Evolutionary conservation across 257 asterid species (phyloP).

Genomic region (Ligustrum vulgare): DNA sequence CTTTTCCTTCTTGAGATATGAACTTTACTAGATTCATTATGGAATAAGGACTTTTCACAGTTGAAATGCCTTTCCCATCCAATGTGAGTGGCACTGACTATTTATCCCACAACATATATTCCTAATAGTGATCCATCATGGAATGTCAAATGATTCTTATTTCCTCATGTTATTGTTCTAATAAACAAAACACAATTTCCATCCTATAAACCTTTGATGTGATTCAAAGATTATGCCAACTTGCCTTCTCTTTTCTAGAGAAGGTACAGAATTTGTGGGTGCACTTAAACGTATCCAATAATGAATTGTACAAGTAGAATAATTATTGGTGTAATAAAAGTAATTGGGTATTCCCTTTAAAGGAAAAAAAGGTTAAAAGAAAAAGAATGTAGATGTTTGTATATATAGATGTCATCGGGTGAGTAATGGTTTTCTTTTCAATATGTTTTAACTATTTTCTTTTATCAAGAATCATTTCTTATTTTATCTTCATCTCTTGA

Average conservation of each 20-base stretch:
- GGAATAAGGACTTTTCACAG: not conserved
- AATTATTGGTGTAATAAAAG: not conserved
- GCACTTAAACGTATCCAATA: not conserved
- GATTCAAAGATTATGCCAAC: not conserved
- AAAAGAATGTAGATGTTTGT: not conserved
- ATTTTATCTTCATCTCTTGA: too few relatives aligned
- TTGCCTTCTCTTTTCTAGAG: not conserved
- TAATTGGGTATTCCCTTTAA: not conserved
- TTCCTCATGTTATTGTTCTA: not conserved
- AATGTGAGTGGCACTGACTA: not conserved
- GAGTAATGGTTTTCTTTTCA: too few relatives aligned
- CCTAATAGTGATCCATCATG: not conserved
- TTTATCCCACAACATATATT: not conserved
- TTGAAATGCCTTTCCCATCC: not conserved
- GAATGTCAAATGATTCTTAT: not conserved
- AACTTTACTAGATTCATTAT: not conserved
- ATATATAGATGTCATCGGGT: too few relatives aligned
- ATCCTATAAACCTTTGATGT: not conserved
- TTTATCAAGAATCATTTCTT: not conserved
- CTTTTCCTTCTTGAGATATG: not conserved
- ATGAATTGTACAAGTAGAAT: not conserved
- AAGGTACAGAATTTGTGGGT: not conserved
- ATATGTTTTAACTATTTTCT: not conserved
- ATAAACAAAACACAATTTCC: not conserved
- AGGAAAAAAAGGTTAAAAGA: too few relatives aligned